phyloP scores from a whole-genome alignment of 2,329 filamentous ascomycete genomes.

The Emydomyces testavorans region DNA sequence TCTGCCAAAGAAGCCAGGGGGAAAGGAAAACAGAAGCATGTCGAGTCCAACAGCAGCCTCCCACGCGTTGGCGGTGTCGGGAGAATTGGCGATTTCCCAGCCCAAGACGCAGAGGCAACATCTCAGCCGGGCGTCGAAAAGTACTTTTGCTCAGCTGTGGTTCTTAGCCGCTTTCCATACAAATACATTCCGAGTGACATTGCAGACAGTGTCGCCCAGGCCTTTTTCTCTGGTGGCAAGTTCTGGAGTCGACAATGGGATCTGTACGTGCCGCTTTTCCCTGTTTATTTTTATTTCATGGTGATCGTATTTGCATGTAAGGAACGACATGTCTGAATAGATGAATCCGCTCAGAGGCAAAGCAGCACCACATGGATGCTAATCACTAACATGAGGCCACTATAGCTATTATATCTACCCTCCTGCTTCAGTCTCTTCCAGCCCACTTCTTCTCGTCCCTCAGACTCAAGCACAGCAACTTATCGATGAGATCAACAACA shows the following conservation, averaged over 20 bases:
- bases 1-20: slow-evolving; percentile 6
- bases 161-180: slow-evolving; percentile 35
- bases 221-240: slow-evolving; percentile 33
- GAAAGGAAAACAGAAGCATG: not conserved
- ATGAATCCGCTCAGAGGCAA: too few species aligned
- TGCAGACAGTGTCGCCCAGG: slow-evolving; percentile 26
- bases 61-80: too few species aligned
- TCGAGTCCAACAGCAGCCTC: not conserved
- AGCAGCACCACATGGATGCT: not conserved
- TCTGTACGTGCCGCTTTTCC: slow-evolving; percentile 47
- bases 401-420: slow-evolving; percentile 56
- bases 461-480: slow-evolving; percentile 54
- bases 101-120: not conserved
- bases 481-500: slow-evolving; percentile 51
- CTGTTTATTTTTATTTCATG: not conserved
- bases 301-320: not conserved
- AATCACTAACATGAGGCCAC: slow-evolving; percentile 13
- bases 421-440: slow-evolving; percentile 36
- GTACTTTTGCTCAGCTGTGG: slow-evolving; percentile 32
- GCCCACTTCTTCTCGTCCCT: slow-evolving; percentile 56
- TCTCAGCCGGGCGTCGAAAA: slow-evolving; percentile 13
- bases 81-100: not conserved
- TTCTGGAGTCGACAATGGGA: slow-evolving; percentile 56
- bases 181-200: slow-evolving; percentile 28
- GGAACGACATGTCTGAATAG: not conserved